Base-by-base conservation (phyloP, 2,329 filamentous ascomycete genomes). In the Alternaria alternata region DNA sequence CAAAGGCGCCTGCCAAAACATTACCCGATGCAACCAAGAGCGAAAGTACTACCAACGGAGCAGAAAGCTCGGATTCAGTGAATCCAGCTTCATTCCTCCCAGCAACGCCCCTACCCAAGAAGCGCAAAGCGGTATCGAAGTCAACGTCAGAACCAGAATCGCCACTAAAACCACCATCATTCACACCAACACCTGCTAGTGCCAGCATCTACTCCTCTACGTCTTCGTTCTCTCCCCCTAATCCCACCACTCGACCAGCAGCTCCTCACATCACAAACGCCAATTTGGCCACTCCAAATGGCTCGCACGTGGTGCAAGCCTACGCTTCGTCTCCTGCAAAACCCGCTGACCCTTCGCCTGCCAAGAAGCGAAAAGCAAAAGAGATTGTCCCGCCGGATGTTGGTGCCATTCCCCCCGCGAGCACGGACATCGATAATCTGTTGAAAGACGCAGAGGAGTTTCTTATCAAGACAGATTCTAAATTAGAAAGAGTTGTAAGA, bases 371-470 rank as follows among this genome's bases (percentile, higher is more conserved):
- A 78, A 75, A 73, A 55, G 71, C 69, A 9, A 73, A 61, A 67
- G 76, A 60, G 68, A 68, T 80, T 72, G 65, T 79, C 71, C 72
- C 77, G 72, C 66, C 74, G n/a, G 72, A 74, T 32, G 70, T 74
- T 18, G 69, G 69, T 2, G 61, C 61, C 0, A 42, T 73, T 22
- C 65, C 62, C 3, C 52, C 61, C 42, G 80, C 84, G 3, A 81
- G 75, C 16, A 85, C 85, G 1, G 91, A 90, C n/a, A 91, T 89
- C 5, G 86, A 86, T 18, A 91, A 86, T 51, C 79, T 97, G 16
- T 85, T 98, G 3, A 84, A 91, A 42, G 86, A 93, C 71, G 94
- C 93, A 4, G 87, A 89, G 64, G 86, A 86, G 8, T 90, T 96
- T 78, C 82, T 98, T 7, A 85, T 94, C 67, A 83, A 82, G 16